Conservation (phyloP, 2,329 filamentous ascomycete genomes). For the Colletotrichum echinochloae region DNA sequence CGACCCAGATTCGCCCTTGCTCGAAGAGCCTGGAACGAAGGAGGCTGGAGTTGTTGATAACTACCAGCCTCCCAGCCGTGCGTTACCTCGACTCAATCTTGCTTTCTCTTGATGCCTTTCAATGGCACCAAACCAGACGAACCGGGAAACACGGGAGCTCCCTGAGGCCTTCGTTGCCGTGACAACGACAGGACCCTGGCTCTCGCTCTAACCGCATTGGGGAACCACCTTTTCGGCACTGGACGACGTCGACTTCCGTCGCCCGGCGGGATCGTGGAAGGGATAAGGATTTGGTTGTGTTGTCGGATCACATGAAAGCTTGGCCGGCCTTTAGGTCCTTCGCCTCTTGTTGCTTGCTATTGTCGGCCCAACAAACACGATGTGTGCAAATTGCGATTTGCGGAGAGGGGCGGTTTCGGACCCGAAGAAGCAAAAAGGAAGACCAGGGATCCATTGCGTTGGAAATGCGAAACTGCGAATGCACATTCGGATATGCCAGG, state of each 20-base stretch:
- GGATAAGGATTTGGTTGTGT: slow-evolving; percentile 6
- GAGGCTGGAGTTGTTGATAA: slow-evolving; percentile 37
- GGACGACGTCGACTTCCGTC: slow-evolving; percentile 11
- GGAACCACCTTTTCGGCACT: slow-evolving; percentile 29
- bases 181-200: slow-evolving; percentile 21
- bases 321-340: background rate
- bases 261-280: slow-evolving; percentile 10
- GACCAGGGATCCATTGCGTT: slow-evolving; percentile 1
- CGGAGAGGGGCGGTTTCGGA: background rate
- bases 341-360: background rate
- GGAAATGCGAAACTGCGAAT: background rate
- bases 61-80: slow-evolving; percentile 14
- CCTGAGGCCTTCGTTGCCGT: slow-evolving; percentile 24
- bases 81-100: background rate
- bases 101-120: background rate
- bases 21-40: background rate
- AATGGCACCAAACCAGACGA: slow-evolving; percentile 25
- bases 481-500: background rate
- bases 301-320: slow-evolving; percentile 32
- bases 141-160: slow-evolving; percentile 33
- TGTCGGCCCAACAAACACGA: slow-evolving; percentile 7
- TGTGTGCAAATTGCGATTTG: background rate
- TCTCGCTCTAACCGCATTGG: slow-evolving; percentile 20
- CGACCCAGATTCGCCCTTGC: slow-evolving; percentile 18
- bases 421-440: background rate